These are phyloP conservation scores for Ogataea dorogensis DNA, from an alignment of 805 yeast genomes.

Conservation along the genomic window DNA sequence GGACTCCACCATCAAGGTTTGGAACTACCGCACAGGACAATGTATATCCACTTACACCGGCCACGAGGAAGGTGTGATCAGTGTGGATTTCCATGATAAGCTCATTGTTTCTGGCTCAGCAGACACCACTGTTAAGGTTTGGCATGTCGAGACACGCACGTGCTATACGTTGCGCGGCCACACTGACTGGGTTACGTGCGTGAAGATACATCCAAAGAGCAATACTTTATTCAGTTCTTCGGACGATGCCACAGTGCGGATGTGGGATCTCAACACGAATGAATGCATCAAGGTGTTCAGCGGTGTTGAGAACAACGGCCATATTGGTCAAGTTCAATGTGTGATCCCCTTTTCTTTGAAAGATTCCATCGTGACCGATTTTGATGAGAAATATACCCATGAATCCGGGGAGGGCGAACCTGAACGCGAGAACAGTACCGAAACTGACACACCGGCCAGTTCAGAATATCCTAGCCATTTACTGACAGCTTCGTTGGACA, in stretches of 20 bases:
- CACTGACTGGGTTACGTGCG: conserved; percentile 87
- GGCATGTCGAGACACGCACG: conserved; percentile 94
- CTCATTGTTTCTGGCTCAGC: conserved; percentile 92
- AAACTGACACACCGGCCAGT: conserved; percentile 25
- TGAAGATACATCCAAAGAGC: conserved; percentile 77
- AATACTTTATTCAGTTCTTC: conserved; percentile 81
- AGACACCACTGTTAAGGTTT: conserved; percentile 86
- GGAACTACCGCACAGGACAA: conserved; percentile 95
- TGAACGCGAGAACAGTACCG: conserved; percentile 24
- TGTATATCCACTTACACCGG: conserved; percentile 93
- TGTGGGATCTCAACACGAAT: conserved; percentile 90
- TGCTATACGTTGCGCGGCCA: conserved; percentile 94
- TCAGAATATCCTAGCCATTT: conserved; percentile 72
- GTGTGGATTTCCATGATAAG: conserved; percentile 77
- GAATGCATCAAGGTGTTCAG: conserved; percentile 79
- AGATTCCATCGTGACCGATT: conserved; percentile 45
- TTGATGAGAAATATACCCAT: conserved; percentile 22
- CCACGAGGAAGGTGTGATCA: conserved; percentile 80
- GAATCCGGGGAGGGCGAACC: conserved; percentile 29
- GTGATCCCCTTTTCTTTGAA: conserved; percentile 82
- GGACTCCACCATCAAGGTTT: conserved; percentile 88
- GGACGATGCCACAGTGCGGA: conserved; percentile 87
- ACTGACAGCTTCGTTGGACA: conserved; percentile 84
- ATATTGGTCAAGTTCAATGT: conserved; percentile 90
- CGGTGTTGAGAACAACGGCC: conserved; percentile 72